Evolutionary conservation across 1,284 basidiomycete species (phyloP), one percentile per base, ranked within the genome.

Genomic region (Heterobasidion occidentale): DNA sequence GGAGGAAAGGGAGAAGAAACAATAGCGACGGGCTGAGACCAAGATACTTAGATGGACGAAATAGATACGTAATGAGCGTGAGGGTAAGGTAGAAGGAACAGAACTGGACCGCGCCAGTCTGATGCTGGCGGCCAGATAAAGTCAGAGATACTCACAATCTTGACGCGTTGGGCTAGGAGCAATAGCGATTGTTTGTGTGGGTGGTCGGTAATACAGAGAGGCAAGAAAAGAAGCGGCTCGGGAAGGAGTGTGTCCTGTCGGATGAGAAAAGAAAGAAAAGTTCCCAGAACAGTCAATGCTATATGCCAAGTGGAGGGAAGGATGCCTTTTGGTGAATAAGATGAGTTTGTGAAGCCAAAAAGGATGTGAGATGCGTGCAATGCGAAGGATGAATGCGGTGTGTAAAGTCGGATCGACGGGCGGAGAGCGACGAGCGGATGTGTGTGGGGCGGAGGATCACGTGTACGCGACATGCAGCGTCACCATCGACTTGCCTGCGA

Each of bases 381-480:
- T 51, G 20, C 14, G 11, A 38, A 9, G 52, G 36, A 34, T 11
- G 48, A 17, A 8, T 9, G 48, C 8, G 48, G 33, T 15, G 20
- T 50, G 20, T 11, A 51, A 62, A 52, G 57, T 51, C 17, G 56
- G 56, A 58, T 35, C 27, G 53, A 11, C 38, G 38, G n/a, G n/a
- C 11, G 38, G 12, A 42, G n/a, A 42, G n/a, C 11, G 38, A 42
- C 38, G n/a, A 27, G 27, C 27, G 27, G 27, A 27, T 27, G 27
- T 27, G 27, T 4, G 27, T 6, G 27, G 27, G 27, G 27, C 27
- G 27, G 27, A 27, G 27, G 27, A 27, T 27, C 27, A 27, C 27
- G 27, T 27, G 27, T 42, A 90, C 66, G 80, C 84, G 64, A 90
- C 88, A 69, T 80, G 89, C 53, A 90, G 77, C 19, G 82, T 86